Percentiles rank a stretch among this genome's conserved stretches.
phyloP scores from a whole-genome alignment of 805 yeast species.

The Komagataella populi region DNA sequence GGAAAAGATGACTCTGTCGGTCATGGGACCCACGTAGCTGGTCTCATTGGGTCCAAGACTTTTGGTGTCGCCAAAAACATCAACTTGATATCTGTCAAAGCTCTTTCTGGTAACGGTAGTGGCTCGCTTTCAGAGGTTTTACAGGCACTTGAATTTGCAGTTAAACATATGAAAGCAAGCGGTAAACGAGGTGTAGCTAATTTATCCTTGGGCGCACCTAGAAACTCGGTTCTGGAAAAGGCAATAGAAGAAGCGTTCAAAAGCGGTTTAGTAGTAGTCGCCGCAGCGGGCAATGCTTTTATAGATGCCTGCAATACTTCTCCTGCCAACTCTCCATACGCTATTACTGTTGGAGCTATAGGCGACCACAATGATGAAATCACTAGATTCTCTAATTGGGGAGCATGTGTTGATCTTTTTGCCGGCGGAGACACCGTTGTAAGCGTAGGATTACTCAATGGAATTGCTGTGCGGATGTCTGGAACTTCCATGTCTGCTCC shows the following conservation, averaged over 20 bases:
- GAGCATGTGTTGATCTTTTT: conserved; percentile 77
- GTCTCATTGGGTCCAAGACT: conserved; percentile 63
- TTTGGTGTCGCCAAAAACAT: conserved; percentile 76
- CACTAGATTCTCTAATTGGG: conserved; percentile 85
- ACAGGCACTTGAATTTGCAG: conserved; percentile 55
- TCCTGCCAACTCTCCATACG: conserved; percentile 67
- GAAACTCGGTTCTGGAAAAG: conserved; percentile 50
- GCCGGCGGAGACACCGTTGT: conserved; percentile 67
- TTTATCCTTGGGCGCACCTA: conserved; percentile 66
- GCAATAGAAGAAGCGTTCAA: conserved; percentile 68
- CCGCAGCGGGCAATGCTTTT: conserved; percentile 81
- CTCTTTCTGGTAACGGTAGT: conserved; percentile 51
- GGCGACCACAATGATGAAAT: conserved; percentile 59
- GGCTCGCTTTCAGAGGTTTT: conserved; percentile 59
- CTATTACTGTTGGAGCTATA: conserved; percentile 80
- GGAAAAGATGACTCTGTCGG: conserved; percentile 57
- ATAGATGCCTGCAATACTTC: conserved; percentile 72
- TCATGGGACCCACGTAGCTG: conserved; percentile 93
- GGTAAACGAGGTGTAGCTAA: conserved; percentile 52
- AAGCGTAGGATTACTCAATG: conserved; percentile 31
- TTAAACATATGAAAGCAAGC: conserved; percentile 32
- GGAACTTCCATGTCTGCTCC: conserved; percentile 85
- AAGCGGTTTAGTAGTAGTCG: conserved; percentile 60
- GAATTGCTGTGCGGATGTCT: conserved; percentile 22
- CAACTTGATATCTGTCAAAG: conserved; percentile 59